Evolutionary conservation across 805 yeast genomes (phyloP).

Genomic region (Schizosaccharomyces octosporus): DNA sequence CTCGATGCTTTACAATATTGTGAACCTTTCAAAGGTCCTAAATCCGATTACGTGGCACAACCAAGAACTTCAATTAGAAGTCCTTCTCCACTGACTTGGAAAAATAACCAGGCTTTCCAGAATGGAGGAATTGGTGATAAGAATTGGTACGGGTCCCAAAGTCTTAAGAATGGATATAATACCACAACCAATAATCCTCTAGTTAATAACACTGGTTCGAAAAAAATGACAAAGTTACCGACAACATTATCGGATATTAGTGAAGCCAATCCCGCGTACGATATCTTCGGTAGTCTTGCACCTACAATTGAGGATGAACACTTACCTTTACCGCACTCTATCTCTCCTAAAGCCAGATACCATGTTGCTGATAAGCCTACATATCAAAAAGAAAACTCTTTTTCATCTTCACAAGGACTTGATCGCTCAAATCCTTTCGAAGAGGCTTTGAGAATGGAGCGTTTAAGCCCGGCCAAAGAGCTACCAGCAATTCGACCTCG

Average conservation of each 20-base stretch:
- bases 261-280: not conserved
- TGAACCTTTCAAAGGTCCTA: not conserved
- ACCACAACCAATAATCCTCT: not conserved
- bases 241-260: not conserved
- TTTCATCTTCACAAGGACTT: not conserved
- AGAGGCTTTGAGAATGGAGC: not conserved
- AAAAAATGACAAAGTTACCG: not conserved
- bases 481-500: not conserved
- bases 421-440: not conserved
- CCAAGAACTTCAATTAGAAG: not conserved
- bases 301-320: not conserved
- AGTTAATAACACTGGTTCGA: too few species aligned
- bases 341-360: not conserved
- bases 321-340: not conserved
- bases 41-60: not conserved
- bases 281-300: not conserved
- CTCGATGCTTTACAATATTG: not conserved
- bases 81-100: not conserved
- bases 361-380: not conserved
- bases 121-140: not conserved
- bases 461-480: not conserved
- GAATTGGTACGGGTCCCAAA: not conserved
- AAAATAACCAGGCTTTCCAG: not conserved
- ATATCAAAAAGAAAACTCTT: not conserved
- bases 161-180: not conserved